A percentile compares a stretch with the other conserved stretches of the same genome.
phyloP scores from a whole-genome alignment of 2,329 filamentous ascomycete species.

The Paramyrothecium roridum region DNA sequence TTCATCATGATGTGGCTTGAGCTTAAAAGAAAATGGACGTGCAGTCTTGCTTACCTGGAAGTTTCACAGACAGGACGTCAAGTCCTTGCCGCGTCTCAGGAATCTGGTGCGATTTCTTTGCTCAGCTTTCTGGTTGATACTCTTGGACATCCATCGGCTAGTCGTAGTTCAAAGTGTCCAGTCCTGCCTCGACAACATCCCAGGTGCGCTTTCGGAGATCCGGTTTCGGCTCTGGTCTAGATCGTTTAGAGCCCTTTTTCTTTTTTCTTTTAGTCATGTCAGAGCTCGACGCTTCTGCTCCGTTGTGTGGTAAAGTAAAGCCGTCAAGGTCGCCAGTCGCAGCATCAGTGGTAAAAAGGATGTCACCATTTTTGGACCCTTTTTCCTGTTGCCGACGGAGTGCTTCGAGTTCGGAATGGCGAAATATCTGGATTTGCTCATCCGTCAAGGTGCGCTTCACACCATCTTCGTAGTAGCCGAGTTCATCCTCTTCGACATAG shows the following conservation, averaged over 20 bases:
- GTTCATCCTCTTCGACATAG: conserved; percentile 56
- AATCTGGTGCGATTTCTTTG: too few species aligned
- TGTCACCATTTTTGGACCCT: conserved; percentile 6
- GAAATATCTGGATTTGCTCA: conserved; percentile 85
- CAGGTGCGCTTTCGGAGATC: conserved; percentile 65
- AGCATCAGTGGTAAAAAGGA: background rate
- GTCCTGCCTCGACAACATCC: conserved; percentile 61
- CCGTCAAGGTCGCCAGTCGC: background rate
- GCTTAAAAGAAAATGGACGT: conserved; percentile 3
- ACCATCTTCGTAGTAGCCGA: conserved; percentile 86
- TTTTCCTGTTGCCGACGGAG: conserved; percentile 54
- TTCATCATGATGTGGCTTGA: conserved; percentile 65
- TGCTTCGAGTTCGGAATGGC: conserved; percentile 79
- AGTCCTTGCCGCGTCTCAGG: too few species aligned
- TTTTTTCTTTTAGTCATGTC: conserved; percentile 30
- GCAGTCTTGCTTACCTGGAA: conserved; percentile 2
- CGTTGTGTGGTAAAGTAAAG: background rate
- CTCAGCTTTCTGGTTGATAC: too few species aligned
- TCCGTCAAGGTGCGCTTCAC: conserved; percentile 87
- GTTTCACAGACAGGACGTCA: too few species aligned
- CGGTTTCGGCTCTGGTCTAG: conserved; percentile 47
- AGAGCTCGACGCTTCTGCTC: background rate
- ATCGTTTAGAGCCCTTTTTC: conserved; percentile 33
- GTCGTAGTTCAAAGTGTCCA: conserved; percentile 60
- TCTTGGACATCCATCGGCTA: conserved; percentile 16